A percentile compares a stretch with the other conserved stretches of the same genome.
phyloP scores from a whole-genome alignment of 106 monocot species.

The Apostasia ramifera region DNA sequence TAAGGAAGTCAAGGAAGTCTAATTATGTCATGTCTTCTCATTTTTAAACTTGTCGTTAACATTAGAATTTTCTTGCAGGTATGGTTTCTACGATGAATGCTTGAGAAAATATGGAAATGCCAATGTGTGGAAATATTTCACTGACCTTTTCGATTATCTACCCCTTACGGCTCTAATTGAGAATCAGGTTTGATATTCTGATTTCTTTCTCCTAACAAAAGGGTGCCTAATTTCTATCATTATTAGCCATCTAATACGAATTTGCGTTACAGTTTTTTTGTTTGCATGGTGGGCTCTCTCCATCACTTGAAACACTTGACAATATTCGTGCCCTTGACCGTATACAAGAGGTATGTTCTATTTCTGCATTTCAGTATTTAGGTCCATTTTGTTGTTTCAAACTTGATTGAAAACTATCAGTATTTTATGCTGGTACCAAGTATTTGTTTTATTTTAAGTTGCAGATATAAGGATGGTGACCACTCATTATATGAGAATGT shows the following conservation, averaged over 20 bases:
- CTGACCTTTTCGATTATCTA: conserved; percentile 73
- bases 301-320: conserved; percentile 62
- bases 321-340: conserved; percentile 68
- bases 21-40: conserved; percentile 1
- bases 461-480: no score
- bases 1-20: no score
- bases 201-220: neutral
- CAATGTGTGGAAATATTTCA: conserved; percentile 84
- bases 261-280: conserved; percentile 44
- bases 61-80: conserved; percentile 29
- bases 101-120: conserved; percentile 84
- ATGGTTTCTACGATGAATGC: conserved; percentile 84
- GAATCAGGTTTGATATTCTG: conserved; percentile 41
- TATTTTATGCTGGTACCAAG: no score
- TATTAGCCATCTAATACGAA: neutral
- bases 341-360: conserved; percentile 56
- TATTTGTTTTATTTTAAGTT: no score
- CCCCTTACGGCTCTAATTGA: conserved; percentile 77
- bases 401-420: neutral
- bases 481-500: no score
- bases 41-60: conserved; percentile 1
- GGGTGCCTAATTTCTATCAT: neutral
- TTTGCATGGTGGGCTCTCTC: conserved; percentile 69
- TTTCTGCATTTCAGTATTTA: neutral
- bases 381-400: no score